Percentiles rank a stretch among this genome's conserved stretches.
Conservation (phyloP, 2,329 filamentous ascomycete genomes). For the Metarhizium rileyi region DNA sequence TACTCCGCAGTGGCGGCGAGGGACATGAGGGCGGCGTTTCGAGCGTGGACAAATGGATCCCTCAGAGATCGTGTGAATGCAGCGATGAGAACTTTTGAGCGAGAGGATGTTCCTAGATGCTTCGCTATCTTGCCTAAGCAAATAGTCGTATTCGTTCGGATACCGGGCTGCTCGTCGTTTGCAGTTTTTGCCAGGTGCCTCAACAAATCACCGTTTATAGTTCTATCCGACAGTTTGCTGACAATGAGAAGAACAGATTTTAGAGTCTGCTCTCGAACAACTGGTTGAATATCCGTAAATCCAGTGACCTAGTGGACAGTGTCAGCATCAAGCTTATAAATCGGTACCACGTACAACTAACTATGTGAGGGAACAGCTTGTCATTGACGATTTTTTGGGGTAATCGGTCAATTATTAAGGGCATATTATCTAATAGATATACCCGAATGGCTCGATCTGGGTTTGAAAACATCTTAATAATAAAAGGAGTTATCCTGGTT, state of each 20-base stretch:
- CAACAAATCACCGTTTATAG: slow-evolving; percentile 86
- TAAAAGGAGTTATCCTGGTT: slow-evolving; percentile 69
- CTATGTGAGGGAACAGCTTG: slow-evolving; percentile 93
- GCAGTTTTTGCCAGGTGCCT: slow-evolving; percentile 89
- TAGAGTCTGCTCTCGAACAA: slow-evolving; percentile 90
- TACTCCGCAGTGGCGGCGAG: slow-evolving; percentile 75
- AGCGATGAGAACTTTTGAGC: slow-evolving; percentile 84
- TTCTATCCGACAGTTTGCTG: slow-evolving; percentile 80
- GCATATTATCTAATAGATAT: slow-evolving; percentile 79
- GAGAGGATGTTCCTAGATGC: slow-evolving; percentile 66
- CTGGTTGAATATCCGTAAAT: slow-evolving; percentile 82
- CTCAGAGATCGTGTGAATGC: slow-evolving; percentile 83
- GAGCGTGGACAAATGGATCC: slow-evolving; percentile 89
- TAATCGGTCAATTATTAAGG: slow-evolving; percentile 83
- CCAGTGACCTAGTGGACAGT: slow-evolving; percentile 59
- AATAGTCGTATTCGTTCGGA: slow-evolving; percentile 96
- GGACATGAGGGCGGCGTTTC: slow-evolving; percentile 81
- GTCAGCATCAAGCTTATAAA: not conserved
- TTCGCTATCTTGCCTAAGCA: slow-evolving; percentile 94
- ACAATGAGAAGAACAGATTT: slow-evolving; percentile 88
- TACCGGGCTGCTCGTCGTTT: slow-evolving; percentile 95
- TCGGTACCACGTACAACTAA: slow-evolving; percentile 24
- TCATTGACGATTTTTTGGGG: slow-evolving; percentile 86
- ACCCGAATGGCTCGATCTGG: slow-evolving; percentile 89
- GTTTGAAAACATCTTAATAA: slow-evolving; percentile 79